These are phyloP conservation scores for Metahyphopichia silvanorum DNA, from an alignment of 805 yeast genomes.

Conservation along the genomic window DNA sequence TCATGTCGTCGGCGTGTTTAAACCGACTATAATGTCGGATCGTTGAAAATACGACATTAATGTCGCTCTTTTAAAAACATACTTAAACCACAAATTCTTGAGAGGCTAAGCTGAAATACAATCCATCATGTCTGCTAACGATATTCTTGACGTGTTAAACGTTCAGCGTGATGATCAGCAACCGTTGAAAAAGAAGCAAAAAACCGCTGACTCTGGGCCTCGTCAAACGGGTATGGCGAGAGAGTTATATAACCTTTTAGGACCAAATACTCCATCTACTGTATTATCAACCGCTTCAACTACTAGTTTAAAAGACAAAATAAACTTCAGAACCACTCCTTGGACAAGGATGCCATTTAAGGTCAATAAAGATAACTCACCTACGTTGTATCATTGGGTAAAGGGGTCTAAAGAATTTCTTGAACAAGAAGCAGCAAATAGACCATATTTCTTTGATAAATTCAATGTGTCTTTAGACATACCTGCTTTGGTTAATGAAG, in stretches of 20 bases:
- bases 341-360: conserved; percentile 74
- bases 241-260: conserved; percentile 82
- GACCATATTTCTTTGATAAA: conserved; percentile 68
- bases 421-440: conserved; percentile 21
- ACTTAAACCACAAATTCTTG: too few relatives aligned
- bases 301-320: conserved; percentile 64
- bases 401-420: conserved; percentile 58
- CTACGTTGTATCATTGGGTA: conserved; percentile 75
- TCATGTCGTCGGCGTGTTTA: too few relatives aligned
- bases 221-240: conserved; percentile 74
- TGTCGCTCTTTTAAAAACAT: too few relatives aligned
- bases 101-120: too few relatives aligned
- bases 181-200: conserved; percentile 42
- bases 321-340: conserved; percentile 69
- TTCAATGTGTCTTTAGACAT: conserved; percentile 67
- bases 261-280: conserved; percentile 90
- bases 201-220: conserved; percentile 10
- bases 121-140: conserved; percentile 37
- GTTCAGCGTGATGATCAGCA: conserved; percentile 47
- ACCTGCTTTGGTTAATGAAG: conserved; percentile 62
- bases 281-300: conserved; percentile 18
- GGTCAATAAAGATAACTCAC: conserved; percentile 49
- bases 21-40: too few relatives aligned
- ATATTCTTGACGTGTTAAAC: conserved; percentile 75
- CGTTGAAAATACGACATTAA: too few relatives aligned